Evolutionary conservation across 139 green algal species (phyloP).

Genomic region (Coccomyxa sp.): DNA sequence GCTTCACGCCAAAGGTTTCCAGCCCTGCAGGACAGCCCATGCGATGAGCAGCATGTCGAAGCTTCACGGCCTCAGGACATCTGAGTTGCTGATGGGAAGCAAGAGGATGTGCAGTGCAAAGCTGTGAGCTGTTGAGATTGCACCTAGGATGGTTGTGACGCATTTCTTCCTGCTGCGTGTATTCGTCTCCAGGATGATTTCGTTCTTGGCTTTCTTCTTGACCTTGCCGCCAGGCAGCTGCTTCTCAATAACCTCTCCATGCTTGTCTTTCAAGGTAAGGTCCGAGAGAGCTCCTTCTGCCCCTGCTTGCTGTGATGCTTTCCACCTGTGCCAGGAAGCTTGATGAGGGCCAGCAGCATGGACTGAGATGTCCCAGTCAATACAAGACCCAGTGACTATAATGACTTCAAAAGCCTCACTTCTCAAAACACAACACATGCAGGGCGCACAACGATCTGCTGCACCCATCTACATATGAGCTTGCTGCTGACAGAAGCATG

Average conservation of each 20-base stretch:
- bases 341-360: too few species aligned
- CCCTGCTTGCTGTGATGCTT: slow-evolving; percentile 57
- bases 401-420: too few species aligned
- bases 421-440: too few species aligned
- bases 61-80: too few species aligned
- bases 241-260: slow-evolving; percentile 56
- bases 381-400: too few species aligned
- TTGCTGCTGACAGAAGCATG: too few species aligned
- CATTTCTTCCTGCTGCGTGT: slow-evolving; percentile 93
- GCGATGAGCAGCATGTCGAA: neutral
- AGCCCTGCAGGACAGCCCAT: slow-evolving; percentile 50
- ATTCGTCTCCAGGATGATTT: slow-evolving; percentile 67
- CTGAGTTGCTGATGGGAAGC: too few species aligned
- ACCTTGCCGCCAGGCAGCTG: slow-evolving; percentile 64
- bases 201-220: slow-evolving; percentile 68
- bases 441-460: too few species aligned
- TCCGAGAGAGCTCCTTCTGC: slow-evolving; percentile 39
- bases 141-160: slow-evolving; percentile 75
- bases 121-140: too few species aligned
- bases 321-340: slow-evolving; percentile 23
- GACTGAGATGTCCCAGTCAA: too few species aligned
- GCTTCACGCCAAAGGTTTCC: slow-evolving; percentile 88
- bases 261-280: slow-evolving; percentile 56
- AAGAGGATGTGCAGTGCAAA: too few species aligned
- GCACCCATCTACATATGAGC: too few species aligned